phyloP scores from a whole-genome alignment of 768 basidiomycete genomes.

The Sutorius australiensis region DNA sequence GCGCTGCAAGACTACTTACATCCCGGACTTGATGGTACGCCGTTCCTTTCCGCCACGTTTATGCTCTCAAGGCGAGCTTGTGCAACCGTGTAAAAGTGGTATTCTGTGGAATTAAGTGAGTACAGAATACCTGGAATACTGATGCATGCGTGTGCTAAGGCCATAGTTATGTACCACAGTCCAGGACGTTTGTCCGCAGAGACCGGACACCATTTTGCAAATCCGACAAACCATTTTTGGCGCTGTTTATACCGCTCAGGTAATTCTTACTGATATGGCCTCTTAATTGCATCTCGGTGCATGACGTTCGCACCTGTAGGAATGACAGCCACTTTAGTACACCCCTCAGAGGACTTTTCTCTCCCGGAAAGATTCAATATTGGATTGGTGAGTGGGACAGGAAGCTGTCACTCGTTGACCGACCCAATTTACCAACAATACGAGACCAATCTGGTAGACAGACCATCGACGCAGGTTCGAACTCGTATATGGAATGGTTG shows the following conservation, averaged over 20 bases:
- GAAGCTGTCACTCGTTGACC: not conserved
- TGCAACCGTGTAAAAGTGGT: constrained; percentile 45
- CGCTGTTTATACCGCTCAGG: constrained; percentile 65
- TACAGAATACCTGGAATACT: not conserved
- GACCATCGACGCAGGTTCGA: constrained; percentile 62
- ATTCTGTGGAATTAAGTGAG: constrained; percentile 85
- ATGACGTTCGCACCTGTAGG: constrained; percentile 34
- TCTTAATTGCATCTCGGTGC: not conserved
- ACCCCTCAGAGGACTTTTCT: constrained; percentile 55
- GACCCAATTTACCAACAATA: not conserved
- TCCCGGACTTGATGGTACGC: constrained; percentile 54
- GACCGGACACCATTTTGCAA: constrained; percentile 75
- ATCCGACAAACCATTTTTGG: constrained; percentile 84
- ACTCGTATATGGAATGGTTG: not conserved
- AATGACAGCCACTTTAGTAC: constrained; percentile 50
- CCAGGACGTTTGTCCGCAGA: constrained; percentile 66
- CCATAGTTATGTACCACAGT: constrained; percentile 31
- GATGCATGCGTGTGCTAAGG: not conserved
- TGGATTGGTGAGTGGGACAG: constrained; percentile 53
- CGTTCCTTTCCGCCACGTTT: not conserved
- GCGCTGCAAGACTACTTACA: constrained; percentile 51
- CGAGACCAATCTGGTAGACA: constrained; percentile 73
- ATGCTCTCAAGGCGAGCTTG: not conserved
- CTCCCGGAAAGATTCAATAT: constrained; percentile 56
- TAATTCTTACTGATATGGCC: constrained; percentile 15